Percentiles rank a stretch among this genome's conserved stretches.
phyloP scores from a whole-genome alignment of 225 moss, liverwort and hornwort species.

The Polytrichum commune region DNA sequence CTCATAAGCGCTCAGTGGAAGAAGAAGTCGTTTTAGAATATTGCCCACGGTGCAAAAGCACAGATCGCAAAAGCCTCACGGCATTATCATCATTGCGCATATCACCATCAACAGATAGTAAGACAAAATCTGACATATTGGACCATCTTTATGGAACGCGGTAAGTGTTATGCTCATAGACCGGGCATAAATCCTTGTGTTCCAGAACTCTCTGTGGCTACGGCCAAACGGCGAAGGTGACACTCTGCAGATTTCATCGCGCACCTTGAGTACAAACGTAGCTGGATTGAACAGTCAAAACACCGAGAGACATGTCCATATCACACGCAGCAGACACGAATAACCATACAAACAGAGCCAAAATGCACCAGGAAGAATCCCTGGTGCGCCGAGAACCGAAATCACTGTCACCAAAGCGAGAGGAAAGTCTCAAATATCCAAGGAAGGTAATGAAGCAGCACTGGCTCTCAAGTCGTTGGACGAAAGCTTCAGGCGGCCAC shows the following conservation, averaged over 20 bases:
- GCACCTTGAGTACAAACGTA: constrained; percentile 36
- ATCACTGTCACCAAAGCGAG: too few relatives aligned
- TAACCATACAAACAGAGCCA: too few relatives aligned
- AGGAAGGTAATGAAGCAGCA: constrained; percentile 19
- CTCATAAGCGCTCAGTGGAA: not conserved
- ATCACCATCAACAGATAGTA: not conserved
- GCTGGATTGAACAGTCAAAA: not conserved
- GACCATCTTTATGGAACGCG: constrained; percentile 22
- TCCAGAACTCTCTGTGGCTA: constrained; percentile 17
- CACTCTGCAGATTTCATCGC: constrained; percentile 13
- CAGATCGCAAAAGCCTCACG: constrained; percentile 6
- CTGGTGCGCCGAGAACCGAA: too few relatives aligned
- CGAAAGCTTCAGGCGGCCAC: constrained; percentile 22
- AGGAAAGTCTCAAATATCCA: constrained; percentile 17
- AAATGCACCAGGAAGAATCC: too few relatives aligned
- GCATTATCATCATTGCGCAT: constrained; percentile 2
- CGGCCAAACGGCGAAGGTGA: constrained; percentile 15
- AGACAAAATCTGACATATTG: not conserved
- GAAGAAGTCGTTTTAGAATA: constrained; percentile 10
- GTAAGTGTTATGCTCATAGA: constrained; percentile 26
- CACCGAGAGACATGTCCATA: too few relatives aligned
- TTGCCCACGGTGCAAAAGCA: not conserved
- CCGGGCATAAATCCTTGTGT: constrained; percentile 38
- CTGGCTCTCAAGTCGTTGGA: constrained; percentile 18
- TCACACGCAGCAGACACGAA: too few relatives aligned